A percentile compares a stretch with the other conserved stretches of the same genome.
Conservation (phyloP, 1,284 basidiomycete species). For the Ustilago xerochloae region DNA sequence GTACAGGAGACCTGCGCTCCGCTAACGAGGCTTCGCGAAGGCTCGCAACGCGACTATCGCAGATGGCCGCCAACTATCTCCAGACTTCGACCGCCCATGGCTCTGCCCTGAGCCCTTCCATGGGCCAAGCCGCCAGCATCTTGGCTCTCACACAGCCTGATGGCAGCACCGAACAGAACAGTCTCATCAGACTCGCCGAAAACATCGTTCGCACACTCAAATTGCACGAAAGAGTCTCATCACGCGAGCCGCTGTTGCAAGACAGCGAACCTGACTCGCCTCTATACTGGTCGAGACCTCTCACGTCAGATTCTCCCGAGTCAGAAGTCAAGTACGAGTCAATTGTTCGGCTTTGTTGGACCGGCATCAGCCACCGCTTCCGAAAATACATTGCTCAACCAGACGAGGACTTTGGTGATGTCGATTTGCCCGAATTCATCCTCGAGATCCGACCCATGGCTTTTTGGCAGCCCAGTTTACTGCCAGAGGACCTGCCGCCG, state of each 20-base stretch:
- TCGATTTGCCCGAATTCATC: conserved; percentile 34
- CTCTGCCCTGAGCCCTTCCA: conserved; percentile 24
- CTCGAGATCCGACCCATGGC: conserved; percentile 44
- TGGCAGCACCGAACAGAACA: conserved; percentile 36
- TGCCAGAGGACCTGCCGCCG: conserved; percentile 34
- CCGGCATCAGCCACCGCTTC: conserved; percentile 41
- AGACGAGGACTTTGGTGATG: conserved; percentile 33
- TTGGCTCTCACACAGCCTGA: conserved; percentile 43
- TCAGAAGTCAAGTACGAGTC: conserved; percentile 54
- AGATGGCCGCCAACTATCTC: conserved; percentile 38
- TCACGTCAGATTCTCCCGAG: conserved; percentile 37
- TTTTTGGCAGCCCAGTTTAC: conserved; percentile 47
- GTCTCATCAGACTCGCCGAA: conserved; percentile 39
- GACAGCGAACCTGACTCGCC: conserved; percentile 44
- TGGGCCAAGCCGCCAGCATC: conserved; percentile 50
- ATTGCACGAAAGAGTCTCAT: conserved; percentile 25
- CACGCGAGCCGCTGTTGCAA: conserved; percentile 32
- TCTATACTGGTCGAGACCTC: conserved; percentile 42
- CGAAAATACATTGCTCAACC: conserved; percentile 47
- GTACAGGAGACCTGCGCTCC: conserved; percentile 39
- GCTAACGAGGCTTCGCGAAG: conserved; percentile 30
- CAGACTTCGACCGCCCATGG: conserved; percentile 32
- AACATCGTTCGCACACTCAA: conserved; percentile 35
- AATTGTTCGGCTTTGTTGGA: conserved; percentile 47
- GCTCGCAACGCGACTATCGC: conserved; percentile 22